These are phyloP conservation scores for Trametes cubensis DNA, from an alignment of 768 basidiomycete genomes.

Conservation along the genomic window DNA sequence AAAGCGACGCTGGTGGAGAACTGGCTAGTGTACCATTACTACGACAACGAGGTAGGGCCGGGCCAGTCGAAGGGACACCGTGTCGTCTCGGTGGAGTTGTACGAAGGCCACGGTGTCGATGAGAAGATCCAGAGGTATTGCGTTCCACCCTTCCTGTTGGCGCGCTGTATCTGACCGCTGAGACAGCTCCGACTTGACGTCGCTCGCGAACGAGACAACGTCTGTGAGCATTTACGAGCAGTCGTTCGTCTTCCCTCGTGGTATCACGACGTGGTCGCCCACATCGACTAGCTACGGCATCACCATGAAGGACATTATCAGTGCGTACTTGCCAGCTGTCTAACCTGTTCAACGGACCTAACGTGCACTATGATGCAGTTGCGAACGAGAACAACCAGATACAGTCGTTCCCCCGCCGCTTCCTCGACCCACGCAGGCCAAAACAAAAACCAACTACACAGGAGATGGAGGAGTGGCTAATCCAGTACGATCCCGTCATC, in stretches of 20 bases:
- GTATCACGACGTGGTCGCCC: constrained; percentile 66
- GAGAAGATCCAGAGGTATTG: constrained; percentile 71
- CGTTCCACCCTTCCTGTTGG: not conserved
- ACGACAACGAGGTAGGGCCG: constrained; percentile 55
- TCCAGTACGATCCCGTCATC: constrained; percentile 82
- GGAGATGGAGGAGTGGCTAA: constrained; percentile 84
- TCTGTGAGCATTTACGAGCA: constrained; percentile 65
- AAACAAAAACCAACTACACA: constrained; percentile 70
- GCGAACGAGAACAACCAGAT: constrained; percentile 77
- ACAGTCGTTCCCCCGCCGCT: constrained; percentile 67
- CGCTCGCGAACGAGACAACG: constrained; percentile 55
- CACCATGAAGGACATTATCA: constrained; percentile 80
- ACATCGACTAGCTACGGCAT: constrained; percentile 91
- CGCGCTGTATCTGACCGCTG: not conserved
- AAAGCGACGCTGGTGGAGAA: constrained; percentile 80
- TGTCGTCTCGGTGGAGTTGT: constrained; percentile 84
- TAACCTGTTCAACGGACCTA: not conserved
- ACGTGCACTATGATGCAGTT: constrained; percentile 47
- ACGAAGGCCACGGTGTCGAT: constrained; percentile 72
- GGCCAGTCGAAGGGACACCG: constrained; percentile 66
- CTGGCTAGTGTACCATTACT: constrained; percentile 91
- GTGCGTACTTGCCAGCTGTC: constrained; percentile 45
- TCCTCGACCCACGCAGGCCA: constrained; percentile 85
- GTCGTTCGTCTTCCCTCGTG: constrained; percentile 69
- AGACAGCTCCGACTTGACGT: constrained; percentile 55